Percentiles rank a stretch among this genome's conserved stretches.
Conservation (phyloP, 2,329 filamentous ascomycete species). For the Exophiala bonariae region DNA sequence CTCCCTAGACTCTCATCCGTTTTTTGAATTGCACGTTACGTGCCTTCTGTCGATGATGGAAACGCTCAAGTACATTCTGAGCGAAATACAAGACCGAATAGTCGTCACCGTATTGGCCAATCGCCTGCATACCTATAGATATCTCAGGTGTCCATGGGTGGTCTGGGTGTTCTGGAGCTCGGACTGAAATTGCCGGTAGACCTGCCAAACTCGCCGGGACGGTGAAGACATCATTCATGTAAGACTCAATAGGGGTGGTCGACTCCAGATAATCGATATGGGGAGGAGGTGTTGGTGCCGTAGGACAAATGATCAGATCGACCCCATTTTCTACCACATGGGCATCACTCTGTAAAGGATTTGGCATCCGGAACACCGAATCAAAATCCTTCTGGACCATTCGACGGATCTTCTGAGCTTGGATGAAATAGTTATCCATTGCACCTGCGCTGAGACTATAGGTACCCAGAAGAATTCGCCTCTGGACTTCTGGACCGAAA, state of each 20-base stretch:
- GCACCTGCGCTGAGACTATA: slow-evolving; percentile 88
- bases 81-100: slow-evolving; percentile 24
- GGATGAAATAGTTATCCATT: slow-evolving; percentile 94
- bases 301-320: slow-evolving; percentile 85
- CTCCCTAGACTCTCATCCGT: too few relatives aligned
- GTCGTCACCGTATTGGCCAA: slow-evolving; percentile 51
- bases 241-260: slow-evolving; percentile 64
- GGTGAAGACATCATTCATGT: slow-evolving; percentile 93
- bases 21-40: too few relatives aligned
- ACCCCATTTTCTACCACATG: slow-evolving; percentile 58
- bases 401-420: slow-evolving; percentile 83
- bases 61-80: slow-evolving; percentile 14
- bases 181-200: slow-evolving; percentile 82
- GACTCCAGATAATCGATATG: slow-evolving; percentile 56
- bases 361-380: slow-evolving; percentile 66
- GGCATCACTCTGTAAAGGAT: slow-evolving; percentile 57
- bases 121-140: slow-evolving; percentile 44
- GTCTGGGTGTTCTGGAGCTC: slow-evolving; percentile 47
- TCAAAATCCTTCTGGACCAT: slow-evolving; percentile 87
- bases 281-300: slow-evolving; percentile 75
- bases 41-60: slow-evolving; percentile 2
- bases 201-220: slow-evolving; percentile 93
- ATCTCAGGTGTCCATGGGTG: slow-evolving; percentile 23
- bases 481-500: slow-evolving; percentile 82
- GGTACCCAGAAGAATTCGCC: slow-evolving; percentile 83